Conservation (phyloP, 2,329 filamentous ascomycete species). For the Hymenoscyphus fructigenus region DNA sequence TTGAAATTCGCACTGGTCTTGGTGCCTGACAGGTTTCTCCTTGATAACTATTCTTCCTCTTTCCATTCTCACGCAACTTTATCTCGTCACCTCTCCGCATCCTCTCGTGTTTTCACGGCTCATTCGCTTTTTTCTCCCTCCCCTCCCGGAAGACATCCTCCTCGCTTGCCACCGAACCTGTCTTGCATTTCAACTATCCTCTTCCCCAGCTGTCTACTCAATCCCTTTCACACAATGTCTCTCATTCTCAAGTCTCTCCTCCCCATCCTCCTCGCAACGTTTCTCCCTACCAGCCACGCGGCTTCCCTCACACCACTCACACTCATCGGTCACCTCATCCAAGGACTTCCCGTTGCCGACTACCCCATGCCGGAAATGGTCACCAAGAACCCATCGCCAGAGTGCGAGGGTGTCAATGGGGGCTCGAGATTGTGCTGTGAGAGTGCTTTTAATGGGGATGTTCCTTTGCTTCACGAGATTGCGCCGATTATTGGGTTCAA, state of each 20-base stretch:
- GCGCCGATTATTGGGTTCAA: slow-evolving; percentile 16
- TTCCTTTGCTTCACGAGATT: slow-evolving; percentile 19
- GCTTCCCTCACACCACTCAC: slow-evolving; percentile 1
- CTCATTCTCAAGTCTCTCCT: background rate
- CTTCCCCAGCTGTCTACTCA: background rate
- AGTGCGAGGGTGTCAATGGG: slow-evolving; percentile 19
- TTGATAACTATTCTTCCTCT: background rate
- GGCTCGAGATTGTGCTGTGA: slow-evolving; percentile 23
- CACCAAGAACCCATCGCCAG: slow-evolving; percentile 17
- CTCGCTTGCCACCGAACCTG: background rate
- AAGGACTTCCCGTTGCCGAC: slow-evolving; percentile 3
- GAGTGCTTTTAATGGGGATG: slow-evolving; percentile 21
- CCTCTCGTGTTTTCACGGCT: background rate
- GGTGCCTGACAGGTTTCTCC: background rate
- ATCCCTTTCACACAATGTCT: background rate
- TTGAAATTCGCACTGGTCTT: background rate
- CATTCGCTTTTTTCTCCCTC: background rate
- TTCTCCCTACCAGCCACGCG: background rate
- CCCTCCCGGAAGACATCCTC: background rate
- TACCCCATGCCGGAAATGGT: slow-evolving; percentile 15
- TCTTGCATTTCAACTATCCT: background rate
- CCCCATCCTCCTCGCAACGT: background rate
- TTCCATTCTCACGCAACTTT: background rate
- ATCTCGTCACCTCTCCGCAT: background rate
- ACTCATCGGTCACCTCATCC: slow-evolving; percentile 13